Evolutionary conservation across 192 early-diverging fungal genomes (phyloP).

Genomic region (Umbelopsis sp.): DNA sequence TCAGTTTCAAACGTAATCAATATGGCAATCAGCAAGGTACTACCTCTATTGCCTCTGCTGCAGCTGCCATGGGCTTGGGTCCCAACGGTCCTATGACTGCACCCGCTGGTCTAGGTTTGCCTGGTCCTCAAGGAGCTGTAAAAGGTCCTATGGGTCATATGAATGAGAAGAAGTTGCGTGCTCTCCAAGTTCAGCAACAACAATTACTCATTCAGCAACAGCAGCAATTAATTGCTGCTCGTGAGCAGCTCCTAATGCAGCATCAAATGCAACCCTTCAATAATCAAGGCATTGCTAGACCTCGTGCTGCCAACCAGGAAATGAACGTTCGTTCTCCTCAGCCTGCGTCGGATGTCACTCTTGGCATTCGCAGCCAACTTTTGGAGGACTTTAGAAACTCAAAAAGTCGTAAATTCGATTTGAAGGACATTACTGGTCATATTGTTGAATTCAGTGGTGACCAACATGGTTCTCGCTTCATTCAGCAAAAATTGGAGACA

Average conservation of each 20-base stretch:
- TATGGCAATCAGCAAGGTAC: slow-evolving; percentile 22
- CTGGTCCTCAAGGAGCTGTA: slow-evolving; percentile 18
- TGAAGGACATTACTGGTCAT: slow-evolving; percentile 90
- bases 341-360: slow-evolving; percentile 47
- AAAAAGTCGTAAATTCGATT: slow-evolving; percentile 95
- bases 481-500: slow-evolving; percentile 97
- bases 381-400: slow-evolving; percentile 96
- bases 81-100: slow-evolving; percentile 37
- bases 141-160: slow-evolving; percentile 35
- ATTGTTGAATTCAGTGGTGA: slow-evolving; percentile 99
- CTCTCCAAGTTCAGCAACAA: slow-evolving; percentile 49
- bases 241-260: slow-evolving; percentile 51
- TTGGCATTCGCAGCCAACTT: slow-evolving; percentile 73
- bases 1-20: slow-evolving; percentile 30
- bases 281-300: slow-evolving; percentile 35
- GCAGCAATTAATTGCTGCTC: slow-evolving; percentile 43
- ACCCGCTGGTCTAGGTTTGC: slow-evolving; percentile 34
- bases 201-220: slow-evolving; percentile 54
- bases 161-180: slow-evolving; percentile 55
- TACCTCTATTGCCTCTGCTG: slow-evolving; percentile 33
- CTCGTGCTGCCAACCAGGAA: slow-evolving; percentile 31
- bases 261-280: slow-evolving; percentile 30
- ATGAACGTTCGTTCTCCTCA: slow-evolving; percentile 21
- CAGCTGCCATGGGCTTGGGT: slow-evolving; percentile 27
- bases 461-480: slow-evolving; percentile 98